phyloP scores from a whole-genome alignment of 179 eudicot species.

The Sideroxylon spinosum region DNA sequence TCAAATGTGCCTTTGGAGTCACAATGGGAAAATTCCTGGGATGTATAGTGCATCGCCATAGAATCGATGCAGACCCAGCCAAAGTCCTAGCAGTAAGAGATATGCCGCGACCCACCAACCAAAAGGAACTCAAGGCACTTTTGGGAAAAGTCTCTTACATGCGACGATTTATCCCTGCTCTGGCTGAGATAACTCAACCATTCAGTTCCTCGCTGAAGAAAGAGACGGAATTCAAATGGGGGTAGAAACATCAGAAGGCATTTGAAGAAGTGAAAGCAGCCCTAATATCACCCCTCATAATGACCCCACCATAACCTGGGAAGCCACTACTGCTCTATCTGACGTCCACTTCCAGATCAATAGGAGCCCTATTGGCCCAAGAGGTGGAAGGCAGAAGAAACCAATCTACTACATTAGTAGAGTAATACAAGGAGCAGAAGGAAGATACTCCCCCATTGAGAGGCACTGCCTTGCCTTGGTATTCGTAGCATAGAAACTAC shows the following conservation, averaged over 20 bases:
- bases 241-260: background rate
- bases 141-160: background rate
- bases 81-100: no score
- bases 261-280: background rate
- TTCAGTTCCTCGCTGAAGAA: background rate
- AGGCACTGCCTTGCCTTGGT: background rate
- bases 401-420: background rate
- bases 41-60: no score
- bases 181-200: background rate
- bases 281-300: background rate
- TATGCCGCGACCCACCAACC: no score
- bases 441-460: background rate
- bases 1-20: no score
- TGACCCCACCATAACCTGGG: background rate
- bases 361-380: background rate
- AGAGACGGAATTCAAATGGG: background rate
- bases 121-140: no score
- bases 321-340: background rate
- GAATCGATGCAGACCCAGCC: no score
- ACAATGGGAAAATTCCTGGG: no score
- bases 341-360: background rate
- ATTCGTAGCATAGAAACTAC: background rate
- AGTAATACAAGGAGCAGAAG: background rate
- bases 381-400: background rate
- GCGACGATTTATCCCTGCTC: background rate